A percentile compares a stretch with the other conserved stretches of the same genome.
These are phyloP conservation scores for Leishmania gerbilli DNA, from an alignment of 208 protist species.

Conservation along the genomic window DNA sequence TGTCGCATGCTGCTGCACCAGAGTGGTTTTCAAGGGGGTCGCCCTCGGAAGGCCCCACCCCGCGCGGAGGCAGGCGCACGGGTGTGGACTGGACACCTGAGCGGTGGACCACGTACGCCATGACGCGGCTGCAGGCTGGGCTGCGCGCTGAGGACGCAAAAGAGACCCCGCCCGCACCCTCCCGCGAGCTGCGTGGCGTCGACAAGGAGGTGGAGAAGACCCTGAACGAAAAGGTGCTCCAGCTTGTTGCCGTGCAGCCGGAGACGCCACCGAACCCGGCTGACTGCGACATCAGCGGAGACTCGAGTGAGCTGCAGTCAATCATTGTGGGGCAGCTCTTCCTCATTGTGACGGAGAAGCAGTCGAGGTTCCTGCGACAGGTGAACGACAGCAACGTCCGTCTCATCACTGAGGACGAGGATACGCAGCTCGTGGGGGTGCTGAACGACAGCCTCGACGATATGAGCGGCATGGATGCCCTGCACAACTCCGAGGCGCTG, in stretches of 20 bases:
- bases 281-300: conserved; percentile 80
- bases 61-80: not conserved
- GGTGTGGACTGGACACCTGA: conserved; percentile 11
- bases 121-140: conserved; percentile 26
- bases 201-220: conserved; percentile 80
- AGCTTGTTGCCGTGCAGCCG: conserved; percentile 60
- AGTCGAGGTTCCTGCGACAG: conserved; percentile 75
- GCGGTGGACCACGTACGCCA: conserved; percentile 31
- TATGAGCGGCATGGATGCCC: conserved; percentile 14
- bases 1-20: not conserved
- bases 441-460: conserved; percentile 18
- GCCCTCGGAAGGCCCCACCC: not conserved
- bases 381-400: conserved; percentile 84
- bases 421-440: not conserved
- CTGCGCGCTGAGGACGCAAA: conserved; percentile 6
- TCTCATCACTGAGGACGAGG: conserved; percentile 63
- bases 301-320: conserved; percentile 69
- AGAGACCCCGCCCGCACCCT: not conserved
- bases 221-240: conserved; percentile 55
- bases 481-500: conserved; percentile 15
- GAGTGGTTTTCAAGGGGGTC: not conserved
- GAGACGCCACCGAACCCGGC: conserved; percentile 48
- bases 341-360: conserved; percentile 62
- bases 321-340: conserved; percentile 89
- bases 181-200: conserved; percentile 46